Evolutionary conservation across 2,329 filamentous ascomycete species (phyloP).

Genomic region (Harringtonia aguacate): DNA sequence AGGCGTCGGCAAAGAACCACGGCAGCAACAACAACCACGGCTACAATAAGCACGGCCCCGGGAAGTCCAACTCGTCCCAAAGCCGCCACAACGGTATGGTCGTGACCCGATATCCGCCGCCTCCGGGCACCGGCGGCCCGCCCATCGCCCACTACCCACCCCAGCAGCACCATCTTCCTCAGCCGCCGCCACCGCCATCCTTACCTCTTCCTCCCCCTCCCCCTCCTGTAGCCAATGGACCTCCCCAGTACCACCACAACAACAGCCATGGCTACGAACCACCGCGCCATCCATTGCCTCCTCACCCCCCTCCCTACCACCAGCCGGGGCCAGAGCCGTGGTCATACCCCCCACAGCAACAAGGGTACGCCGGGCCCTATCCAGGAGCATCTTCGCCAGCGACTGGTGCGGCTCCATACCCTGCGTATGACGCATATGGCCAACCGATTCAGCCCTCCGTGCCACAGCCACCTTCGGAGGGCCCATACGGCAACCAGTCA

Average conservation of each 20-base stretch:
- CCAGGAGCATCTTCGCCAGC: slow-evolving; percentile 6
- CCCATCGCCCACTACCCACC: slow-evolving; percentile 16
- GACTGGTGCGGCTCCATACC: slow-evolving; percentile 7
- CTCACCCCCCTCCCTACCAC: not conserved
- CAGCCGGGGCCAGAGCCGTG: not conserved
- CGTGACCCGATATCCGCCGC: slow-evolving; percentile 25
- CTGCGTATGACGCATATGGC: slow-evolving; percentile 10
- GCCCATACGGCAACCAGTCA: slow-evolving; percentile 9
- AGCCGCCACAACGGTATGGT: slow-evolving; percentile 20
- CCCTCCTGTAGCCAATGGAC: slow-evolving; percentile 4
- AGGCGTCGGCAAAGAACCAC: slow-evolving; percentile 6
- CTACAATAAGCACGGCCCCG: not conserved
- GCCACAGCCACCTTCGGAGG: slow-evolving; percentile 1
- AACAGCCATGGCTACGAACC: not conserved
- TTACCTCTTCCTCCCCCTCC: slow-evolving; percentile 11
- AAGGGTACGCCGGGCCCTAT: slow-evolving; percentile 10
- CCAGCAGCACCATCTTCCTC: slow-evolving; percentile 15
- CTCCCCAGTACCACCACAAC: not conserved
- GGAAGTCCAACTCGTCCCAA: not conserved
- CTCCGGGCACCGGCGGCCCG: slow-evolving; percentile 21
- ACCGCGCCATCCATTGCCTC: not conserved
- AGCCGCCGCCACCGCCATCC: slow-evolving; percentile 10
- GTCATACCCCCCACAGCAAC: slow-evolving; percentile 5
- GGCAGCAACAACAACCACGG: not conserved
- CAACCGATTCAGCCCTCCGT: not conserved